phyloP scores from a whole-genome alignment of 2,329 filamentous ascomycete species.

The Fusarium ramigenum region DNA sequence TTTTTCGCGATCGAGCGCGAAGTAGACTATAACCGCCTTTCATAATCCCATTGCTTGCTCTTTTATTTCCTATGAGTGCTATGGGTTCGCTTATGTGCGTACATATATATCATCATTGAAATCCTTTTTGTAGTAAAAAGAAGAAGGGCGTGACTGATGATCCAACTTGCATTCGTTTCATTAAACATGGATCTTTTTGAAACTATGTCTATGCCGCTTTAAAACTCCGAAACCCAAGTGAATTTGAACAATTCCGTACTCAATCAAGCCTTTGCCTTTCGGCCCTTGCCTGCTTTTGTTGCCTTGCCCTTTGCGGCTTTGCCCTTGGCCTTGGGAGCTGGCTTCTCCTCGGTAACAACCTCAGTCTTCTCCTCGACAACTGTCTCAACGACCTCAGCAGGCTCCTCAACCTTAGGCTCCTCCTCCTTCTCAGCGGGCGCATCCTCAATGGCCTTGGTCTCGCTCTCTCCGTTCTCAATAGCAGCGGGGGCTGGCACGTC shows the following conservation, averaged over 20 bases:
- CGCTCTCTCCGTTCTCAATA: constrained; percentile 48
- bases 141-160: constrained; percentile 17
- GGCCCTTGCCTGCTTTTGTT: constrained; percentile 44
- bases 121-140: constrained; percentile 3
- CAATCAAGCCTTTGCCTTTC: constrained; percentile 53
- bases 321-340: constrained; percentile 45
- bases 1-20: constrained; percentile 59
- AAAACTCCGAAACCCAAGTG: constrained; percentile 36
- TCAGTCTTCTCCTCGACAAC: constrained; percentile 39
- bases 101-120: constrained; percentile 53
- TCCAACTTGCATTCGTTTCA: constrained; percentile 40
- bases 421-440: constrained; percentile 47
- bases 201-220: constrained; percentile 42
- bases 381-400: constrained; percentile 33
- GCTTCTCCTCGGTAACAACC: constrained; percentile 40
- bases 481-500: constrained; percentile 53
- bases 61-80: constrained; percentile 54
- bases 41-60: constrained; percentile 67
- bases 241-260: constrained; percentile 34
- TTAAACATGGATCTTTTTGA: constrained; percentile 42
- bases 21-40: constrained; percentile 66
- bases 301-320: constrained; percentile 47
- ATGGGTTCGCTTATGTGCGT: constrained; percentile 71
- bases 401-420: constrained; percentile 42
- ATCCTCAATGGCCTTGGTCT: constrained; percentile 51